A percentile compares a stretch with the other conserved stretches of the same genome.
These are phyloP conservation scores for Pseudopithomyces chartarum DNA, from an alignment of 2,329 filamentous ascomycete genomes.

Conservation along the genomic window DNA sequence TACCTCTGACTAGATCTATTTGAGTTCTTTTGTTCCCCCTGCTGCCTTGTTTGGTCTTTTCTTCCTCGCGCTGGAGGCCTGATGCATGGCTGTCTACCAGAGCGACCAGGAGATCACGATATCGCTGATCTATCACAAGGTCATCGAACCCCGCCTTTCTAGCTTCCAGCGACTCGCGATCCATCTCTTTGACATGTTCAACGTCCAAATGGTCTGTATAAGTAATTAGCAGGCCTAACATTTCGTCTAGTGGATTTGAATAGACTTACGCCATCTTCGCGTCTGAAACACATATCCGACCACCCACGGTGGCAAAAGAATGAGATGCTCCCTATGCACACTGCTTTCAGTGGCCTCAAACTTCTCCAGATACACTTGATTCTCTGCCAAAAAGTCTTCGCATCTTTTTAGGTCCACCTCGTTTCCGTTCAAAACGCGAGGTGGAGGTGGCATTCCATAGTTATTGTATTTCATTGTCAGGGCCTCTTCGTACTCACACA, in stretches of 20 bases:
- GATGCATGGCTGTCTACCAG: slow-evolving; percentile 32
- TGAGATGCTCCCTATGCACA: not conserved
- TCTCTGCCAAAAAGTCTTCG: not conserved
- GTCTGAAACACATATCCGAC: slow-evolving; percentile 12
- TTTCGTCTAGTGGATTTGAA: not conserved
- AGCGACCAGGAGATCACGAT: slow-evolving; percentile 39
- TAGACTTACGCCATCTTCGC: slow-evolving; percentile 11
- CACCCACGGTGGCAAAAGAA: slow-evolving; percentile 1
- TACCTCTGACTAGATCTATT: slow-evolving; percentile 15
- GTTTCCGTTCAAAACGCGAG: not conserved
- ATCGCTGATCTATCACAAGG: slow-evolving; percentile 32
- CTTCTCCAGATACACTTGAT: not conserved
- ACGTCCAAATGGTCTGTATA: slow-evolving; percentile 7
- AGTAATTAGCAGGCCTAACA: not conserved
- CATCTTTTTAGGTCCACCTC: slow-evolving; percentile 5
- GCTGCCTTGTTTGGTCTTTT: slow-evolving; percentile 1
- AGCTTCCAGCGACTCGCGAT: slow-evolving; percentile 3
- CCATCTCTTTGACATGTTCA: slow-evolving; percentile 10
- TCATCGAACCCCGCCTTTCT: slow-evolving; percentile 12
- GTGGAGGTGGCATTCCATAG: too few species aligned
- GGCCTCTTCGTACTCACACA: not conserved
- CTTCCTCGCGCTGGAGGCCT: slow-evolving; percentile 17
- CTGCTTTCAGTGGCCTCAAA: not conserved
- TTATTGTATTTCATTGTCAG: too few species aligned
- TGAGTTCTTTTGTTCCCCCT: not conserved